Percentiles rank a stretch among this genome's conserved stretches.
Evolutionary conservation across 2,329 filamentous ascomycete species (phyloP).

Genomic region (Leptosphaerulina australis): DNA sequence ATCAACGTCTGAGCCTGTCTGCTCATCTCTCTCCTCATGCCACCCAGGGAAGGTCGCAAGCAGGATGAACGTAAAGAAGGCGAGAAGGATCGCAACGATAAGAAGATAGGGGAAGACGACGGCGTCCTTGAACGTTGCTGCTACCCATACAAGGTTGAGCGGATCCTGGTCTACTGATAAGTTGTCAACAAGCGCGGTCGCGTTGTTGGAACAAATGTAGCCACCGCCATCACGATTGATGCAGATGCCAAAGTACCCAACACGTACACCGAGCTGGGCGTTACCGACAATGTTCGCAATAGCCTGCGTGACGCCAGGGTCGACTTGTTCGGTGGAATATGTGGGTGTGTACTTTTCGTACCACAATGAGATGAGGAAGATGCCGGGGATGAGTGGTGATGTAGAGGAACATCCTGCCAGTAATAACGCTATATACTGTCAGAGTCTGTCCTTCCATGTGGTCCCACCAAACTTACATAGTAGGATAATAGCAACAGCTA

Average conservation of each 20-base stretch:
- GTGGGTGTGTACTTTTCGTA: constrained; percentile 84
- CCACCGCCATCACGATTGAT: constrained; percentile 87
- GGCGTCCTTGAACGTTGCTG: constrained; percentile 95
- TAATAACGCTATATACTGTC: constrained; percentile 70
- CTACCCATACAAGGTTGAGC: constrained; percentile 95
- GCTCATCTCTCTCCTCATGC: constrained; percentile 86
- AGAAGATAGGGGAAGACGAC: constrained; percentile 98
- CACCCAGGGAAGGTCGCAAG: constrained; percentile 97
- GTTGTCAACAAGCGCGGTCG: constrained; percentile 87
- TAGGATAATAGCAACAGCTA: constrained; percentile 90
- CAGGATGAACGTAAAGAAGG: constrained; percentile 92
- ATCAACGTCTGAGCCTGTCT: constrained; percentile 79
- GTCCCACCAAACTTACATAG: constrained; percentile 71
- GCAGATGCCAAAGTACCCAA: constrained; percentile 98
- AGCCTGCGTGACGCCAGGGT: constrained; percentile 83
- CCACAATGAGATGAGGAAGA: constrained; percentile 98
- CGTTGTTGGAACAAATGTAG: constrained; percentile 97
- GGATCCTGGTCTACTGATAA: constrained; percentile 91
- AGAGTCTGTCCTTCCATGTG: constrained; percentile 26
- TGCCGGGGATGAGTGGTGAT: constrained; percentile 89
- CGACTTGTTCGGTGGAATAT: constrained; percentile 85
- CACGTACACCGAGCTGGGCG: constrained; percentile 84
- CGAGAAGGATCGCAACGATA: constrained; percentile 98
- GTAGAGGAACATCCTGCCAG: constrained; percentile 96
- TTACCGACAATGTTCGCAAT: constrained; percentile 88